Percentiles rank a stretch among this genome's conserved stretches.
These are phyloP conservation scores for Lecanicillium sp. DNA, from an alignment of 2,329 filamentous ascomycete genomes.

Conservation along the genomic window DNA sequence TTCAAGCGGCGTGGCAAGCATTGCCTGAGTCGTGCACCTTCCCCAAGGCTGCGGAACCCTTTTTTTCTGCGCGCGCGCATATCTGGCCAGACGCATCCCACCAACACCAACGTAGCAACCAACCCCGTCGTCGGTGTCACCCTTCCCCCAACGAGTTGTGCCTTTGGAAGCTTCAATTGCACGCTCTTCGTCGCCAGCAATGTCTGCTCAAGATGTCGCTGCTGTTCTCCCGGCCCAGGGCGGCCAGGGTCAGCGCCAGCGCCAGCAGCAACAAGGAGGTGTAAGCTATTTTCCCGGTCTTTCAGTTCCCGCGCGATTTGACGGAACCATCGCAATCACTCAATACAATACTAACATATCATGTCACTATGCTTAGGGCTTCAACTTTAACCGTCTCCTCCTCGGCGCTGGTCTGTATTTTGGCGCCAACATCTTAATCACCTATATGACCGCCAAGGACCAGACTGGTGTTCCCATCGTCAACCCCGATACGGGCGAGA, in stretches of 20 bases:
- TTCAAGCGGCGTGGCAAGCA: too few species aligned
- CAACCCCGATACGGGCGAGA: constrained; percentile 40
- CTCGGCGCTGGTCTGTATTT: constrained; percentile 49
- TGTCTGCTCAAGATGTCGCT: constrained; percentile 6
- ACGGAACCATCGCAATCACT: too few species aligned
- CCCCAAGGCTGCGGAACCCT: background rate
- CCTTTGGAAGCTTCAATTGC: too few species aligned
- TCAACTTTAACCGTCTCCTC: constrained; percentile 37
- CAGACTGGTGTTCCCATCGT: constrained; percentile 38
- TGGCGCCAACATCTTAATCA: constrained; percentile 50
- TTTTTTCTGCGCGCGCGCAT: constrained; percentile 1
- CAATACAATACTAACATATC: background rate
- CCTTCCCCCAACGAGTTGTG: too few species aligned
- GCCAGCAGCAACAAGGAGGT: constrained; percentile 9
- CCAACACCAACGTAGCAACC: too few species aligned
- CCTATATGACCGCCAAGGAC: constrained; percentile 41
- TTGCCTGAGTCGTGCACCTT: background rate
- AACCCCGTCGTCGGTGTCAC: too few species aligned
- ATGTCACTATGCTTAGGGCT: too few species aligned
- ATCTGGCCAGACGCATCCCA: constrained; percentile 1
- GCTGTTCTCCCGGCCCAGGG: constrained; percentile 7
- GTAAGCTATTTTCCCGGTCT: constrained; percentile 9
- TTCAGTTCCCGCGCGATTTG: too few species aligned
- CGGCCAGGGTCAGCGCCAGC: constrained; percentile 4
- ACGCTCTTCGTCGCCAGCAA: background rate